Conservation (phyloP, 2,329 filamentous ascomycete species). For the Gyromitra esculenta region DNA sequence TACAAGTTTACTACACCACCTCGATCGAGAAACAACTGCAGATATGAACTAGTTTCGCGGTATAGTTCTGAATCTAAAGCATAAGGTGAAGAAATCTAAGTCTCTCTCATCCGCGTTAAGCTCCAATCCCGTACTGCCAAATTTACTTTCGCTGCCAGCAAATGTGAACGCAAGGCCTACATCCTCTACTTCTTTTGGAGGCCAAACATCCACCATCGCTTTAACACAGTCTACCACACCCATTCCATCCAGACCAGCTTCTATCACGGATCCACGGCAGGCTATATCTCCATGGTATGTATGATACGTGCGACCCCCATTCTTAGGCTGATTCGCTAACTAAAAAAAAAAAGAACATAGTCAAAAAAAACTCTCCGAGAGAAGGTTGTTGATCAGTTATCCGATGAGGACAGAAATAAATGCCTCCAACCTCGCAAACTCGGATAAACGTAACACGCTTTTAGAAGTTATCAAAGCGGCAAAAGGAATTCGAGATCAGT, state of each 20-base stretch:
- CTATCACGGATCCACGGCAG: not conserved
- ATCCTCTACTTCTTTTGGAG: not conserved
- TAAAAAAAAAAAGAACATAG: not conserved
- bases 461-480: not conserved
- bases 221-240: not conserved
- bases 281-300: not conserved
- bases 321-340: not conserved
- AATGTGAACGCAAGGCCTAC: not conserved
- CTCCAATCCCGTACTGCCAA: not conserved
- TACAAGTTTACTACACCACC: not conserved
- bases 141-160: not conserved
- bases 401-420: conserved; percentile 2
- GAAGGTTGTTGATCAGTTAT: conserved; percentile 2
- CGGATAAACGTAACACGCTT: conserved; percentile 5
- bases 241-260: not conserved
- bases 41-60: not conserved
- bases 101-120: not conserved
- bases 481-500: not conserved
- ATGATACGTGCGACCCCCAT: not conserved
- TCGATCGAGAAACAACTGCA: not conserved
- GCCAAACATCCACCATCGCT: not conserved
- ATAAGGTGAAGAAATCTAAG: not conserved
- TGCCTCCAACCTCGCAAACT: not conserved
- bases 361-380: not conserved
- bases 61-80: not conserved